Base-by-base conservation (phyloP, 441 rosid genomes). In the Rhodomyrtus psidioides region DNA sequence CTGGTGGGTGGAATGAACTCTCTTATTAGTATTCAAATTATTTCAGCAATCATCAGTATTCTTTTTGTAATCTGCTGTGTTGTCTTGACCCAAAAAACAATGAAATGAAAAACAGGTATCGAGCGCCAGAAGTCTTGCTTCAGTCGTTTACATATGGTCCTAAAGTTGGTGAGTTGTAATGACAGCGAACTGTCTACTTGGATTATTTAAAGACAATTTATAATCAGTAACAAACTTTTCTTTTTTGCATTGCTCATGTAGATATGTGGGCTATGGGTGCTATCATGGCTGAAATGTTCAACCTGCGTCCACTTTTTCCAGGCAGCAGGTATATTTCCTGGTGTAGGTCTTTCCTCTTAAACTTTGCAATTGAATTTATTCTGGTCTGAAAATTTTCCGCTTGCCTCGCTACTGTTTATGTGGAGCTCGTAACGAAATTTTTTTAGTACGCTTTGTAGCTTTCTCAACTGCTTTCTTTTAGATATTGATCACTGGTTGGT, bases 251-350 rank as follows among this genome's bases (percentile, higher is more conserved):
- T 87, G 57, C 30, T 4, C 75, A 23, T 90, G 82, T 93, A 97
- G 99, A 97, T 91, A 95, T 97, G 98, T 97, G 99, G 99, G 99
- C 98, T 23, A 97, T 97, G 99, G 98, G 99, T 56, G 99, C 99
- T 83, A 96, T 96, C 56, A 93, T 97, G 94, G 96, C 98, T 39
- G 98, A 97, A 88, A 82, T 97, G 88, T 91, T 97, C 81, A 89
- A 93, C 81, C 93, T 97, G 24, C 93, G 94, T 82, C 99, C 99
- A 84, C 98, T 97, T 76, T 96, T 96, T 74, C 99, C 99, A 15
- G 99, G 99, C 84, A 90, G 91, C 86, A 97, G 97, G 99, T 95
- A 92, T 28, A 60, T 81, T 17, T 49, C 39, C n/a, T 24, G 16
- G 39, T 30, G 70, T 21, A 24, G 46, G n/a, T 81, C 8, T 34